These are phyloP conservation scores for Medicago ruthenica DNA, from an alignment of 306 rosid species.

Conservation along the genomic window DNA sequence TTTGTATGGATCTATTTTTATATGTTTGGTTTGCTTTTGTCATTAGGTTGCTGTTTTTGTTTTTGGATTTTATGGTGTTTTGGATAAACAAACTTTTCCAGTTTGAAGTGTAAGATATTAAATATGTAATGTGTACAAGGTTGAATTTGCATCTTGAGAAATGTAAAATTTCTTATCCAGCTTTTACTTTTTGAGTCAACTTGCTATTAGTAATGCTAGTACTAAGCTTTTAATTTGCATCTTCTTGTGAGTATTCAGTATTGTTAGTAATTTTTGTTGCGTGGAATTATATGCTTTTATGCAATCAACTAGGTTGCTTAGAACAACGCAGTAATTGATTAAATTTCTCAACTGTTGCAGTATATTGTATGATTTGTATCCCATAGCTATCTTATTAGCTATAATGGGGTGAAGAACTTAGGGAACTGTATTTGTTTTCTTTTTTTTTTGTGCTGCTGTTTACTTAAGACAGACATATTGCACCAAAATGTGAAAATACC, in stretches of 20 bases:
- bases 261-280: constrained; percentile 16
- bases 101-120: constrained; percentile 1
- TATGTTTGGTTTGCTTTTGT: constrained; percentile 21
- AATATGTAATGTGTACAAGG: constrained; percentile 10
- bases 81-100: not conserved
- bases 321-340: constrained; percentile 14
- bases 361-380: constrained; percentile 17
- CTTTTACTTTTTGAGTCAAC: constrained; percentile 24
- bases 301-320: constrained; percentile 12
- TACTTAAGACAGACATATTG: no score
- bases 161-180: constrained; percentile 7
- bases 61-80: constrained; percentile 22
- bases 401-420: not conserved
- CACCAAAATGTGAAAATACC: not conserved
- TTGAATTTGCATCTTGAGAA: constrained; percentile 1
- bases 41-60: constrained; percentile 7
- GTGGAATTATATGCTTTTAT: constrained; percentile 32
- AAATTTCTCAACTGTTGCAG: constrained; percentile 1
- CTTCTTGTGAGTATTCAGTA: constrained; percentile 3
- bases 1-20: constrained; percentile 20
- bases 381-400: not conserved
- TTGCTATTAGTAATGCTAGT: constrained; percentile 5
- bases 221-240: not conserved
- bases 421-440: not conserved
- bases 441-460: not conserved